Base-by-base conservation (phyloP, 805 yeast genomes). In the Suhomyces vadensis region DNA sequence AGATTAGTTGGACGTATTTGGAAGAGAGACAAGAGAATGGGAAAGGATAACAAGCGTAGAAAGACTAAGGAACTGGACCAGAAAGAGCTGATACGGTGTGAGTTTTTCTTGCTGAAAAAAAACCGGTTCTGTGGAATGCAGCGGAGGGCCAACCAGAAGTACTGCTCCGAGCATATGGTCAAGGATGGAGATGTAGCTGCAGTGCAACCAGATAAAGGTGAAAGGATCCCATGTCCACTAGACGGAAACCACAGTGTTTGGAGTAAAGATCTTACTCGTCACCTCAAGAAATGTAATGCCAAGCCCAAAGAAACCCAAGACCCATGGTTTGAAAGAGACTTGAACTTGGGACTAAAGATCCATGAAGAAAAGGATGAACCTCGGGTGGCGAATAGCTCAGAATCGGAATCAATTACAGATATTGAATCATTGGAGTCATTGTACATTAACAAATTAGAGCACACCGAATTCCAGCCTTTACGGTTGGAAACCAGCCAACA, bases 241-340 rank as follows among this genome's bases (percentile, higher is more conserved):
- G 95, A 88, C 60, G 80, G 84, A 1, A 74, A 78, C 2, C 97
- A 89, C 60, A 76, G 83, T 1, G 81, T 89, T 0, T 84, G 87
- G 88, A 70, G 70, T 38, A 69, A 72, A 35, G 81, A 77, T 41
- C 58, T 87, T 33, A 60, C 67, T 4, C 61, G 55, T 13, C 97
- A 89, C 61, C 41, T 82, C 39, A 68, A 64, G 44, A 81, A 79
- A 56, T 89, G 97, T 60, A 79, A 76, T 49, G 74, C 77, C 16
- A 59, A 64, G 36, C 69, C 54, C 44, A 68, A 60, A 41, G 65
- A 54, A 39, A 55, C 35, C 1, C 55, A 46, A 53, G 74, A 73
- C n/a, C 58, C 68, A 2, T 87, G 88, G 85, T 82, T 66, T 52
- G 53, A 55, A 4, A 43, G 58, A 14, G 72, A 85, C 52, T 51